Percentiles rank a stretch among this genome's conserved stretches.
phyloP scores from a whole-genome alignment of 306 rosid genomes.

The Acacia acuminata region DNA sequence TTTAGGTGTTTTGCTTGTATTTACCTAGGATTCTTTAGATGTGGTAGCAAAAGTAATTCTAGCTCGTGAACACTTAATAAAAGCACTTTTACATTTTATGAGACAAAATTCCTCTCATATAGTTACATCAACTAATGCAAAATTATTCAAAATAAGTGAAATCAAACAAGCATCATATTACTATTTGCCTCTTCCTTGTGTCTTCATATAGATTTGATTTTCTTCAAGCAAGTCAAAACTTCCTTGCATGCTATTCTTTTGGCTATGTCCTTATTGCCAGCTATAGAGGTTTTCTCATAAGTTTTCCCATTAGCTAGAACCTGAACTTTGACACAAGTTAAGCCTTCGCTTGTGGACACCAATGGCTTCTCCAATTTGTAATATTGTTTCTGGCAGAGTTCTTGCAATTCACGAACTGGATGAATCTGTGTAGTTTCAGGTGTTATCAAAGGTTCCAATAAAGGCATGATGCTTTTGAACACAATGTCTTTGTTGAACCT shows the following conservation, averaged over 20 bases:
- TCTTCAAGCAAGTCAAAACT: slow-evolving; percentile 54
- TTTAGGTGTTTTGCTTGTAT: too few species aligned
- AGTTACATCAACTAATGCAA: too few species aligned
- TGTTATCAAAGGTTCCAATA: slow-evolving; percentile 71
- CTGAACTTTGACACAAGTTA: slow-evolving; percentile 34
- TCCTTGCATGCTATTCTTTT: slow-evolving; percentile 49
- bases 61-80: too few species aligned
- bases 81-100: too few species aligned
- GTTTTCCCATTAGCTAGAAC: slow-evolving; percentile 50
- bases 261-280: slow-evolving; percentile 38
- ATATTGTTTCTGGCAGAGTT: slow-evolving; percentile 45
- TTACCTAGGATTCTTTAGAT: too few species aligned
- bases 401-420: slow-evolving; percentile 54
- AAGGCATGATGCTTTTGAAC: slow-evolving; percentile 59
- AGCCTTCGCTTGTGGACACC: slow-evolving; percentile 16
- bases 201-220: neutral
- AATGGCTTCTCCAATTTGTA: slow-evolving; percentile 26
- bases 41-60: too few species aligned
- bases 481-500: slow-evolving; percentile 54
- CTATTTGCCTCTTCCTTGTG: neutral
- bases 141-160: too few species aligned
- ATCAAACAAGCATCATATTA: neutral
- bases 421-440: slow-evolving; percentile 57
- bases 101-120: too few species aligned
- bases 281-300: slow-evolving; percentile 23